Evolutionary conservation across 2,329 filamentous ascomycete genomes (phyloP).

Genomic region (Hyphodiscus sp.): DNA sequence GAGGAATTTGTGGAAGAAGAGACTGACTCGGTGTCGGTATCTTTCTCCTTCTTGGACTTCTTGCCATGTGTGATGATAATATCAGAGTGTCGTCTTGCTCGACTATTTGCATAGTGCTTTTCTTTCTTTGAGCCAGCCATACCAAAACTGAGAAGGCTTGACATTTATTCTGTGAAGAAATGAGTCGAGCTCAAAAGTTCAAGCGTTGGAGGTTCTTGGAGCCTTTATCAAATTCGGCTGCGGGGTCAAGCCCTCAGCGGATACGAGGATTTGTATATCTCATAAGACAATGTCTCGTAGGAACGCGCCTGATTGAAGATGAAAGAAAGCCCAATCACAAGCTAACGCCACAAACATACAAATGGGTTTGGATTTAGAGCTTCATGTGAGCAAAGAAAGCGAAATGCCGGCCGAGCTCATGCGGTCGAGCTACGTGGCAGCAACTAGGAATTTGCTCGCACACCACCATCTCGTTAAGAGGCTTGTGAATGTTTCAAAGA

Average conservation of each 20-base stretch:
- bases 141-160: slow-evolving; percentile 8
- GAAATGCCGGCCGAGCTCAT: slow-evolving; percentile 1
- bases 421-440: slow-evolving; percentile 16
- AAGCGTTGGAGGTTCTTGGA: background rate
- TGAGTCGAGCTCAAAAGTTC: background rate
- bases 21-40: slow-evolving; percentile 20
- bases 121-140: slow-evolving; percentile 24
- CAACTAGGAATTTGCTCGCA: slow-evolving; percentile 11
- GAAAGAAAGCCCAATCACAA: slow-evolving; percentile 1
- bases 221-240: slow-evolving; percentile 1
- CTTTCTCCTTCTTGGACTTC: slow-evolving; percentile 23
- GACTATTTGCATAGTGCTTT: slow-evolving; percentile 22
- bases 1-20: slow-evolving; percentile 14
- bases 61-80: slow-evolving; percentile 16
- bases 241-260: slow-evolving; percentile 2
- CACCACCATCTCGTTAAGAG: slow-evolving; percentile 7
- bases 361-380: slow-evolving; percentile 5
- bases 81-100: slow-evolving; percentile 18
- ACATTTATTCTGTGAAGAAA: slow-evolving; percentile 4
- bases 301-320: slow-evolving; percentile 3
- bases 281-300: background rate
- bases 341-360: slow-evolving; percentile 5
- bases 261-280: slow-evolving; percentile 1
- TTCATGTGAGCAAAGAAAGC: slow-evolving; percentile 4
- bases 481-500: slow-evolving; percentile 1